phyloP scores from a whole-genome alignment of 163 green algal species.

The Volvox carteri region DNA sequence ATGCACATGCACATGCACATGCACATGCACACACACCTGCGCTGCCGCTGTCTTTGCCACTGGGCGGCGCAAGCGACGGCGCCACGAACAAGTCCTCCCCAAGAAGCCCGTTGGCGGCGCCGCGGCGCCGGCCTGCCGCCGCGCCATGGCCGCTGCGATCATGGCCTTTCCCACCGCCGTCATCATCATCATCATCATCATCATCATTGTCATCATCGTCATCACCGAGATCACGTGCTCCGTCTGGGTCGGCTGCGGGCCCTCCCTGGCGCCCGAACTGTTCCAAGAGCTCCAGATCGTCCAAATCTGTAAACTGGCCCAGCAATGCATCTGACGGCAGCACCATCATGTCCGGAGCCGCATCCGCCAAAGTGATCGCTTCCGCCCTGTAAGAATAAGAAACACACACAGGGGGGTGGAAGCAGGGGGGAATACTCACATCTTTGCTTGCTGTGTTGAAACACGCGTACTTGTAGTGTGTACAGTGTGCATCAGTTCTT shows the following conservation, averaged over 20 bases:
- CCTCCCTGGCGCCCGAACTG: background rate
- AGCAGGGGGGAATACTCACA: too few relatives aligned
- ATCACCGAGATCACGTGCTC: background rate
- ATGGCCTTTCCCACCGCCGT: too few relatives aligned
- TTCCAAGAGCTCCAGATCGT: conserved; percentile 22
- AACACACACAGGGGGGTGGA: too few relatives aligned
- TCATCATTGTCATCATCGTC: background rate
- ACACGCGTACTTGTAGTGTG: too few relatives aligned
- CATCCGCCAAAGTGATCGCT: conserved; percentile 59
- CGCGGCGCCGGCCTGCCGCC: background rate
- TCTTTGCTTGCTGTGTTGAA: too few relatives aligned
- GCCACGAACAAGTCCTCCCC: conserved; percentile 10
- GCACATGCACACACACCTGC: background rate
- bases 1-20: background rate
- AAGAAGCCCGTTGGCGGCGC: background rate
- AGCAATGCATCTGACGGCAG: conserved; percentile 22
- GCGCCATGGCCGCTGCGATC: too few relatives aligned
- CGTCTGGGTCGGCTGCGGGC: background rate
- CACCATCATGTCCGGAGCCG: conserved; percentile 4
- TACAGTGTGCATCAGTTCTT: too few relatives aligned
- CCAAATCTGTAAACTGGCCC: conserved; percentile 8
- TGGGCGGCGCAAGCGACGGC: conserved; percentile 10
- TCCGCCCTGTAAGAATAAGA: conserved; percentile 63
- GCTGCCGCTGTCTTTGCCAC: background rate
- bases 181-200: too few relatives aligned